Base-by-base conservation (phyloP, 2,329 filamentous ascomycete species). In the Trichoderma pleuroti region DNA sequence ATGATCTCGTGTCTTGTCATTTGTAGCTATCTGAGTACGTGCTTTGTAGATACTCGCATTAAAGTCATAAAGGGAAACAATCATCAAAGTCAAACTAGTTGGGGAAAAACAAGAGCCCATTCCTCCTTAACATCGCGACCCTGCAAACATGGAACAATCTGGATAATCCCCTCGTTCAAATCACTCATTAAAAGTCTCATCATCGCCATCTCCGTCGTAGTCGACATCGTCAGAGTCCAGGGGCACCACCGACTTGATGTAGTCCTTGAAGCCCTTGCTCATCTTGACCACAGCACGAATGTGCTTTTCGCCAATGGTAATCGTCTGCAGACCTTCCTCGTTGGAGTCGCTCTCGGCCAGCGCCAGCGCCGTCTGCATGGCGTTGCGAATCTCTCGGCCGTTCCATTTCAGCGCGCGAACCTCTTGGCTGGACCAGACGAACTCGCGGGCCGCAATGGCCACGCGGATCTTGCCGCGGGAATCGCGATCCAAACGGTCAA, bases 401-500 rank as follows among this genome's bases (percentile, higher is more conserved):
- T 84, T 84, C 79, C 82, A 84, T 39, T 77, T 76, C 52, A 85
- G 77, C 39, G 65, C 68, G 12, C 75, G 77, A 30, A 84, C 80
- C 57, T 83, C 81, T 10, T 71, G 71, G 62, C 77, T 79, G 24
- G 76, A 76, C 75, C 78, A 81, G 54, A 80, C 80, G 71, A 81
- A 85, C 61, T 82, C 79, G 42, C 81, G 79, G 12, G 83, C 80
- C 16, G 80, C 76, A n/a, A 76, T 75, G 11, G 78, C 75, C 49
- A 84, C 79, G 71, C 78, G 80, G 14, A 84, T 79, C 39, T 78
- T 77, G 16, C 78, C 80, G 36, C 68, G 74, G 6, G 80, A 80
- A 74, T 85, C 84, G 65, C 80, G 78, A 74, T 81, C 78, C 30
- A 85, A 76, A 11, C 83, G 81, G 72, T 84, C 83, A 74, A 85